A percentile compares a stretch with the other conserved stretches of the same genome.
These are phyloP conservation scores for Grammothele lineata DNA, from an alignment of 768 basidiomycete species.

Conservation along the genomic window DNA sequence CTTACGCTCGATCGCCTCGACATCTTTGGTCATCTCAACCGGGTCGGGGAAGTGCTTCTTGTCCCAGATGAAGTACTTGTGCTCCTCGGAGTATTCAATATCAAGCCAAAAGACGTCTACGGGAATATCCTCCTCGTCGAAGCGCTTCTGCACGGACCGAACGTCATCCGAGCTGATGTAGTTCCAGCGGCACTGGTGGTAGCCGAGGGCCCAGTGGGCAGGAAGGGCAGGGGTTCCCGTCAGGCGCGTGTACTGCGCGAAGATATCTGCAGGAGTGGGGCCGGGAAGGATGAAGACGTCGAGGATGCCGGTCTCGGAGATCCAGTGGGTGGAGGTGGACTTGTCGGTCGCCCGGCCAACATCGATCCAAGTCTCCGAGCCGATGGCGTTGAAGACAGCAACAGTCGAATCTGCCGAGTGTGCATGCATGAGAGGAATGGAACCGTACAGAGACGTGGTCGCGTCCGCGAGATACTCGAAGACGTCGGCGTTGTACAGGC, in stretches of 20 bases:
- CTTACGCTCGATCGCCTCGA: conserved; percentile 79
- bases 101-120: conserved; percentile 97
- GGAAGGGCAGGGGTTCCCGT: conserved; percentile 90
- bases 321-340: conserved; percentile 91
- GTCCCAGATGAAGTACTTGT: conserved; percentile 98
- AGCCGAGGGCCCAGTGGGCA: conserved; percentile 85
- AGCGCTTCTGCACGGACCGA: conserved; percentile 74
- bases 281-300: conserved; percentile 94
- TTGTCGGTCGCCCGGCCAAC: conserved; percentile 63
- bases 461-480: conserved; percentile 91
- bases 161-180: conserved; percentile 90
- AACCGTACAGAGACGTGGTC: conserved; percentile 81
- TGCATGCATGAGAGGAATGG: conserved; percentile 91
- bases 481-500: conserved; percentile 92
- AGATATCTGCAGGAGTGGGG: conserved; percentile 76
- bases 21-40: conserved; percentile 86
- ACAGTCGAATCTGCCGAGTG: conserved; percentile 86
- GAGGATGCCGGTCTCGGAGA: conserved; percentile 94
- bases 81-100: conserved; percentile 91
- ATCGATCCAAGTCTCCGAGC: conserved; percentile 94
- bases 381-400: conserved; percentile 83
- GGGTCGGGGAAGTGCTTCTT: conserved; percentile 90
- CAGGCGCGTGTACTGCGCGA: conserved; percentile 78
- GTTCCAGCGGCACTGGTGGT: conserved; percentile 99
- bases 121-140: conserved; percentile 93